phyloP scores from a whole-genome alignment of 2,329 filamentous ascomycete genomes.

The Diaporthe sp. region DNA sequence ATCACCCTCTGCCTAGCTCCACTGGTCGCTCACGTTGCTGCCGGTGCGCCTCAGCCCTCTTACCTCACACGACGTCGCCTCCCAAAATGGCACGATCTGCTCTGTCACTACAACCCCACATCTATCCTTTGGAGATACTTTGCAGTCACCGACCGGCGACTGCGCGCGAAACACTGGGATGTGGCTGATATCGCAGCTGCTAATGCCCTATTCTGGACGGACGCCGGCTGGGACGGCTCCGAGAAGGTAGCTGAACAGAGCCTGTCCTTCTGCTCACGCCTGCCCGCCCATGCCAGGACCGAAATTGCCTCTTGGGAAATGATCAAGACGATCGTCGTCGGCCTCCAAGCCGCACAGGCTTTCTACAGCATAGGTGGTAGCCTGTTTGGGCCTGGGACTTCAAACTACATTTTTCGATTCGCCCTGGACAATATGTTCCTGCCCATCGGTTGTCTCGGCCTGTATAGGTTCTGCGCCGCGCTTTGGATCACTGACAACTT shows the following conservation, averaged over 20 bases:
- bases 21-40: background rate
- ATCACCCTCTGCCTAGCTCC: background rate
- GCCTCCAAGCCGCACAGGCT: background rate
- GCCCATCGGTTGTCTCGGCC: background rate
- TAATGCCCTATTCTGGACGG: background rate
- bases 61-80: background rate
- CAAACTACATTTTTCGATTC: background rate
- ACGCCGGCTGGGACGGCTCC: background rate
- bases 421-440: background rate
- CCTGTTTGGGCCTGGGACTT: background rate
- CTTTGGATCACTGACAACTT: background rate
- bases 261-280: background rate
- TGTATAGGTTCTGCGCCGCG: background rate
- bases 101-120: background rate
- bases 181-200: background rate
- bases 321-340: background rate
- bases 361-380: background rate
- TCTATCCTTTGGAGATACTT: background rate
- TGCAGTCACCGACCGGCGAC: background rate
- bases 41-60: background rate
- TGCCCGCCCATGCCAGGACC: background rate
- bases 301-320: background rate
- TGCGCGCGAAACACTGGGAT: background rate
- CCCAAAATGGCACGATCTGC: background rate
- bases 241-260: background rate